These are phyloP conservation scores for Torulaspora gathmanii DNA, from an alignment of 805 yeast species.

Conservation along the genomic window DNA sequence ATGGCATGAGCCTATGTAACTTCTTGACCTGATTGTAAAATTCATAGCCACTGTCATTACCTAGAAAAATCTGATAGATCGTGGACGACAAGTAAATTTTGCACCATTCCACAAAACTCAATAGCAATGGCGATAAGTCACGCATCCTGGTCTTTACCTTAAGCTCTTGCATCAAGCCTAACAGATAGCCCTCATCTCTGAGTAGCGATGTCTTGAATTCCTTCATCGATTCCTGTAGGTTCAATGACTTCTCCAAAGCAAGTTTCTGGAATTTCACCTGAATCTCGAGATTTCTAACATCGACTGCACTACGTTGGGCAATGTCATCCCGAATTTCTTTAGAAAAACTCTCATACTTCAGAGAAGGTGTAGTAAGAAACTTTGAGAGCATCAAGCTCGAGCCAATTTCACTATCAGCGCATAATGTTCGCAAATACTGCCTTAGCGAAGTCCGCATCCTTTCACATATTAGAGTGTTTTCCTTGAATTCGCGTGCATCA, in stretches of 20 bases:
- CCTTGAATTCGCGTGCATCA: conserved; percentile 23
- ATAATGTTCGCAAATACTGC: conserved; percentile 57
- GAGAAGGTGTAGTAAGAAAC: conserved; percentile 43
- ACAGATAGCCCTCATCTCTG: conserved; percentile 49
- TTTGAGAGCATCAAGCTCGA: conserved; percentile 47
- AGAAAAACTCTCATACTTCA: conserved; percentile 37
- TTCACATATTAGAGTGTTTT: conserved; percentile 55
- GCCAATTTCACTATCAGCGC: conserved; percentile 51
- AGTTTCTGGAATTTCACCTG: conserved; percentile 71
- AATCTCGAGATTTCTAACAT: conserved; percentile 52
- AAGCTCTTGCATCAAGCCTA: conserved; percentile 60
- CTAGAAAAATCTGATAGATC: conserved; percentile 71
- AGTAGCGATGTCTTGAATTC: conserved; percentile 54
- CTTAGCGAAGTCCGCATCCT: conserved; percentile 71
- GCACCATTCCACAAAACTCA: conserved; percentile 73
- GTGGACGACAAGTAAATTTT: conserved; percentile 82
- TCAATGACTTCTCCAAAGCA: conserved; percentile 52
- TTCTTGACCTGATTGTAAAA: conserved; percentile 64
- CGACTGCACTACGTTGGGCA: conserved; percentile 54
- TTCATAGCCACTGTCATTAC: conserved; percentile 76
- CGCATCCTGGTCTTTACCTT: conserved; percentile 48
- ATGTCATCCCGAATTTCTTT: conserved; percentile 51
- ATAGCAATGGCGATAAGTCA: conserved; percentile 61
- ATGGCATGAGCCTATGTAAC: conserved; percentile 77
- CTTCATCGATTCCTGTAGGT: conserved; percentile 53